Evolutionary conservation across 371 early-diverging fungal species (phyloP).

Genomic region (Thermomucor indicae-seudaticae): DNA sequence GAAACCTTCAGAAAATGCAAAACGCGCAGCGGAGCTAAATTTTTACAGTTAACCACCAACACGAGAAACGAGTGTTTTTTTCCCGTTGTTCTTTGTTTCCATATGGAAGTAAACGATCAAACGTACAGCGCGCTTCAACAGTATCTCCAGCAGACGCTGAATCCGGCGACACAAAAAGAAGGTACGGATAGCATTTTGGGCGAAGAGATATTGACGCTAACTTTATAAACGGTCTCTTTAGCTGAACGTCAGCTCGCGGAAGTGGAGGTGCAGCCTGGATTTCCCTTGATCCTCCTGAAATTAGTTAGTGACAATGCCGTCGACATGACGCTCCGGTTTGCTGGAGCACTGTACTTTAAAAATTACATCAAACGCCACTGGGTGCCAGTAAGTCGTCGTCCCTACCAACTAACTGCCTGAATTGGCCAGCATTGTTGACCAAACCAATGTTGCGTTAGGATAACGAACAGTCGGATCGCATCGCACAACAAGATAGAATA

Average conservation of each 20-base stretch:
- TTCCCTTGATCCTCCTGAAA: slow-evolving; percentile 69
- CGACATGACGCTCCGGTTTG: slow-evolving; percentile 67
- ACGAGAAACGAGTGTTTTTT: too few species aligned
- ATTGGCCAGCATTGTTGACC: too few species aligned
- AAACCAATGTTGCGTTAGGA: slow-evolving; percentile 21
- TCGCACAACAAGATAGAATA: slow-evolving; percentile 67
- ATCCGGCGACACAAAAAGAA: slow-evolving; percentile 70
- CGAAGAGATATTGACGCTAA: not conserved
- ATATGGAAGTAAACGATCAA: slow-evolving; percentile 57
- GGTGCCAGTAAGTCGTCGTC: slow-evolving; percentile 62
- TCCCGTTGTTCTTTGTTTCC: too few species aligned
- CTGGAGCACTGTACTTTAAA: slow-evolving; percentile 91
- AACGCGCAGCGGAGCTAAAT: too few species aligned
- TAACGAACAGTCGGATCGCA: slow-evolving; percentile 51
- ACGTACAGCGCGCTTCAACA: slow-evolving; percentile 60
- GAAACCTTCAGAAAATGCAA: too few species aligned
- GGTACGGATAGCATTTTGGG: slow-evolving; percentile 41
- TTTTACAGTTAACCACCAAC: too few species aligned
- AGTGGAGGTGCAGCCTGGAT: slow-evolving; percentile 67
- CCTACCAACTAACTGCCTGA: too few species aligned
- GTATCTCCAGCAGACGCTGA: slow-evolving; percentile 73
- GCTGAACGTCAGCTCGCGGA: slow-evolving; percentile 62
- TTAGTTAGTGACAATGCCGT: slow-evolving; percentile 57
- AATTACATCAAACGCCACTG: slow-evolving; percentile 90
- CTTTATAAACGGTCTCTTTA: slow-evolving; percentile 15